Base-by-base conservation (phyloP, 2,329 filamentous ascomycete genomes). In the Clathrospora elynae region DNA sequence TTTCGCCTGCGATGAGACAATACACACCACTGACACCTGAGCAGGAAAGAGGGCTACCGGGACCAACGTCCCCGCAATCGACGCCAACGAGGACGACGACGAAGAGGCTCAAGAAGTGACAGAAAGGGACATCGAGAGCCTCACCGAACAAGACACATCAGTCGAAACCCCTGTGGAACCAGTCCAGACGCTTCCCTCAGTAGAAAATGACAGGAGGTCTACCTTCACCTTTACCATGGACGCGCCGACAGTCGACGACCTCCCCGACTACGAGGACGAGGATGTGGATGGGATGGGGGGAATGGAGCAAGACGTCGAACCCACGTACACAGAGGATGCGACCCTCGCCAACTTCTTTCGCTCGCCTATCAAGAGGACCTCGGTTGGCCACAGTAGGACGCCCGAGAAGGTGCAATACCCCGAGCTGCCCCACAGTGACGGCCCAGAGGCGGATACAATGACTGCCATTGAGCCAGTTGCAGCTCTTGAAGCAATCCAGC, bases 11-110 rank as follows among this genome's bases (percentile, higher is more conserved):
- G 12, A 19, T 10, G 6, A 9, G 6, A 7, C 17, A 3, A 23
- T 3, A n/a, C 14, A 26, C 13, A 13, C 2, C 14, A 38, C 59
- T 63, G 22, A 66, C 37, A 37, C 8, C 1, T 0, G n/a, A 26
- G 6, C 30, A 68, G 66, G 64, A 23, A 69, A 69, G 50, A 62
- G 52, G 28, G 22, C 35, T 19, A 29, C 38, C 8, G 44, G 23
- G 2, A 29, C 7, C 8, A 43, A 49, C 7, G 17, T 47, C 16
- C n/a, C 35, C 6, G 10, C 34, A 3, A 35, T 25, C 20, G 41
- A 49, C n/a, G 31, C 19, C 13, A 39, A 49, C n/a, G 42, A 47
- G 10, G 46, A 51, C 16, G 43, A 32, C 20, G 51, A 42, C 24
- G 46, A 52, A 11, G 53, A 54, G 5, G 44, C 42, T 24, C 41